phyloP scores from a whole-genome alignment of 2,329 filamentous ascomycete species.

The Aureobasidium sp. region DNA sequence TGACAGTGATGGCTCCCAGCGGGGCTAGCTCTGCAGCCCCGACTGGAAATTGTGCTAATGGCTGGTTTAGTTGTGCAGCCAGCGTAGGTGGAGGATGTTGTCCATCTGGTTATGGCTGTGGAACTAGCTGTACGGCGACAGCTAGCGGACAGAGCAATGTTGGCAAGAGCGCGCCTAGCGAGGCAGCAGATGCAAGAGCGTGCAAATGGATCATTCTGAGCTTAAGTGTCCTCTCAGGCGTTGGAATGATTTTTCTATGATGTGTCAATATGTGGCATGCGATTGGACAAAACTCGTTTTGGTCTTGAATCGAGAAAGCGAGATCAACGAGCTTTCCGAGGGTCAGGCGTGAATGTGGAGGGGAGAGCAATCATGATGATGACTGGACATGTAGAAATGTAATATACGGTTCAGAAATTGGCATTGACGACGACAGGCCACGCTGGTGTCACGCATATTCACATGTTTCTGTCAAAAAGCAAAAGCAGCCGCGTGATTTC shows the following conservation, averaged over 20 bases:
- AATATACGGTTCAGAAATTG: slow-evolving; percentile 1
- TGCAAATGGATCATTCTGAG: slow-evolving; percentile 25
- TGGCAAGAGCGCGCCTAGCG: slow-evolving; percentile 31
- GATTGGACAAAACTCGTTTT: neutral
- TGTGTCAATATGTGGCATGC: slow-evolving; percentile 4
- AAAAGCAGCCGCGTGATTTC: slow-evolving; percentile 3
- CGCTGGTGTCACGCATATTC: neutral
- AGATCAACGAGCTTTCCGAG: neutral
- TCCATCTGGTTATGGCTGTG: slow-evolving; percentile 67
- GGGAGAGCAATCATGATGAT: neutral
- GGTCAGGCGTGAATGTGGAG: neutral
- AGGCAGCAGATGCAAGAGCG: slow-evolving; percentile 21
- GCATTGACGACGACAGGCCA: neutral
- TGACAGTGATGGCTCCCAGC: slow-evolving; percentile 51
- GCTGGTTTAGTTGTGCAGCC: slow-evolving; percentile 67
- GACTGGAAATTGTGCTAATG: slow-evolving; percentile 55
- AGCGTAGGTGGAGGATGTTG: slow-evolving; percentile 73
- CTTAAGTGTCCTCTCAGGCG: slow-evolving; percentile 23
- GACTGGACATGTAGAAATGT: neutral
- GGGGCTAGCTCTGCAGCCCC: slow-evolving; percentile 5
- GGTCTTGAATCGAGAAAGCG: slow-evolving; percentile 16
- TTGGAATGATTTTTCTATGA: slow-evolving; percentile 32
- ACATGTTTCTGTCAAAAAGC: neutral
- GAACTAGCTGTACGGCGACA: slow-evolving; percentile 60
- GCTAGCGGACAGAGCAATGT: slow-evolving; percentile 48